phyloP scores from a whole-genome alignment of 352 stramenopile genomes.

The Blastocystis sp. region DNA sequence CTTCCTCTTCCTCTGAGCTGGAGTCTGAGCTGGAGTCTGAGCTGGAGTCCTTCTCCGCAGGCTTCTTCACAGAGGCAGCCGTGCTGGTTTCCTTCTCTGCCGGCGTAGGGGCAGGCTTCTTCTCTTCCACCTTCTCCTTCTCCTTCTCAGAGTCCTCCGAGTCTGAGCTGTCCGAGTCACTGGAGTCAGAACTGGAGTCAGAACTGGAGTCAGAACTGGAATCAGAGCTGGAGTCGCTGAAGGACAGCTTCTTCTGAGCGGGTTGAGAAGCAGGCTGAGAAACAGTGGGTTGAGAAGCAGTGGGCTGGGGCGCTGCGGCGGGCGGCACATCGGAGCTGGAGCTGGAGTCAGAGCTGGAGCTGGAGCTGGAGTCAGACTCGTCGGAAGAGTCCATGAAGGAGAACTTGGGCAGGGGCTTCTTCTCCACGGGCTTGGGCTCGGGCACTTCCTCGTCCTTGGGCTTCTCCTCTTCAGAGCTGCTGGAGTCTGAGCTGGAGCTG shows the following conservation, averaged over 20 bases:
- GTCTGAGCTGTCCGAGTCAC: neutral
- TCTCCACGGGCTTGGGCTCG: neutral
- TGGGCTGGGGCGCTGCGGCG: neutral
- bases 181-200: neutral
- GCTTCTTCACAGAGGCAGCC: neutral
- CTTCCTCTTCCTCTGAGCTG: constrained; percentile 17
- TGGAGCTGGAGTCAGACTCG: neutral
- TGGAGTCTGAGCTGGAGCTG: neutral
- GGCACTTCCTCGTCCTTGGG: neutral
- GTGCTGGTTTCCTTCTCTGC: neutral
- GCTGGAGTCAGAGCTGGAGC: neutral
- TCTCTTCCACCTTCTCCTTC: neutral
- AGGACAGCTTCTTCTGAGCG: too few relatives aligned
- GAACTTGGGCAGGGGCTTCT: neutral
- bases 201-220: neutral
- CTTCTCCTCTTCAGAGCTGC: neutral
- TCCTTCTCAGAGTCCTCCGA: neutral
- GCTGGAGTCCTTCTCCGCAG: neutral
- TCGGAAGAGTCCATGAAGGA: constrained; percentile 7
- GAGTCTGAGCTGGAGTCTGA: neutral
- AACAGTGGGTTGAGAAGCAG: neutral
- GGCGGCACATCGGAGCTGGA: neutral
- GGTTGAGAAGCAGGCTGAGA: neutral
- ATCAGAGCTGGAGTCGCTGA: too few relatives aligned
- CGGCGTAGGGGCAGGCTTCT: neutral